phyloP scores from a whole-genome alignment of 1,139 yeast species.

The Nakaseomyces nivariensis region DNA sequence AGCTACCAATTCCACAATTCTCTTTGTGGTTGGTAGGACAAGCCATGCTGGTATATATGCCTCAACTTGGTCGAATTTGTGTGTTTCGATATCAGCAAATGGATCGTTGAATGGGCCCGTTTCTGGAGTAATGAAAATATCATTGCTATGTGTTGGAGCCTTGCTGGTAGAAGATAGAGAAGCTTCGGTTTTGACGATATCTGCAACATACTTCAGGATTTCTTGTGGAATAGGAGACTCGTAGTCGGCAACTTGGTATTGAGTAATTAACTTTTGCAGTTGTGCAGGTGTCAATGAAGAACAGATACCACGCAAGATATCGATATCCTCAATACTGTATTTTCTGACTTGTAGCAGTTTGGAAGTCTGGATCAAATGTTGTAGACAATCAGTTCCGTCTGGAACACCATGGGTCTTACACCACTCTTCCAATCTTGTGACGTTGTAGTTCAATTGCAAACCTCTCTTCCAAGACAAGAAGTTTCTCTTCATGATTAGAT shows the following conservation, averaged over 20 bases:
- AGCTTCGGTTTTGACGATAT: slow-evolving; percentile 52
- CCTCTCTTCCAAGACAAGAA: slow-evolving; percentile 98
- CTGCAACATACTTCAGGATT: slow-evolving; percentile 75
- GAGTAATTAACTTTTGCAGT: slow-evolving; percentile 82
- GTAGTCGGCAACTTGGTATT: slow-evolving; percentile 87
- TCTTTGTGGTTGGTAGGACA: slow-evolving; percentile 77
- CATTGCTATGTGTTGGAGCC: slow-evolving; percentile 35
- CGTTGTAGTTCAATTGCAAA: slow-evolving; percentile 89
- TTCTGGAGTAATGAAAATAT: slow-evolving; percentile 51
- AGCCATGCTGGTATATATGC: slow-evolving; percentile 96
- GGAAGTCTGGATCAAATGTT: slow-evolving; percentile 88
- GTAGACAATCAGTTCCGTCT: slow-evolving; percentile 80
- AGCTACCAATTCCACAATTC: slow-evolving; percentile 84
- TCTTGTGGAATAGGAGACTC: slow-evolving; percentile 88
- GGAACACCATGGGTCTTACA: slow-evolving; percentile 90
- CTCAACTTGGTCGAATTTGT: slow-evolving; percentile 84
- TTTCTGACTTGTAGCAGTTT: slow-evolving; percentile 87
- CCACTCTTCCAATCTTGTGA: slow-evolving; percentile 97
- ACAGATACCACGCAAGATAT: slow-evolving; percentile 89
- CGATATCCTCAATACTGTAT: slow-evolving; percentile 82
- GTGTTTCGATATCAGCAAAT: slow-evolving; percentile 73
- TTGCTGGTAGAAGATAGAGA: slow-evolving; percentile 41
- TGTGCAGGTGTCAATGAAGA: slow-evolving; percentile 90
- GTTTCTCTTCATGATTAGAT: slow-evolving; percentile 87
- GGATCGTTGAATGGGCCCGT: slow-evolving; percentile 81